Evolutionary conservation across 495 filamentous ascomycete species (phyloP).

Genomic region (Tuber brumale): DNA sequence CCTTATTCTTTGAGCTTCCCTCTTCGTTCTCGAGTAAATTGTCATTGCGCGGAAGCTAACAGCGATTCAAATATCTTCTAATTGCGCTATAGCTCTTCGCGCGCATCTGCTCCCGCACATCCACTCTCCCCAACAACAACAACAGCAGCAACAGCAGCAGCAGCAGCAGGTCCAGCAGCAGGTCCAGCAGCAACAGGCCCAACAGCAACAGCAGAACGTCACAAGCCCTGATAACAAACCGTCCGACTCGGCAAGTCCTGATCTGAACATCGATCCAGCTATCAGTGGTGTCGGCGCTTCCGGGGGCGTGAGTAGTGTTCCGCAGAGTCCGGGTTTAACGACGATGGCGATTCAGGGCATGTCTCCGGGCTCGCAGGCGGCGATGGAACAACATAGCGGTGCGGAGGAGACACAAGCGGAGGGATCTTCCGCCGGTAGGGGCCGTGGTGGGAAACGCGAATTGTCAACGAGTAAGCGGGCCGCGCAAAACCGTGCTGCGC

Average conservation of each 20-base stretch:
- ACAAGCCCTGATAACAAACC: constrained; percentile 27
- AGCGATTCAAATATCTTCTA: not conserved
- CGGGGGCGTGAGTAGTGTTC: constrained; percentile 45
- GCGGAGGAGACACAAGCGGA: constrained; percentile 45
- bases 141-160: constrained; percentile 4
- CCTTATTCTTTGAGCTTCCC: not conserved
- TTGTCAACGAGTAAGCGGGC: constrained; percentile 91
- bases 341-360: constrained; percentile 28
- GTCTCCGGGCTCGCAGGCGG: constrained; percentile 27
- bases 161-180: constrained; percentile 14
- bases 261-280: constrained; percentile 41
- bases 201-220: constrained; percentile 17
- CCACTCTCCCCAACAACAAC: constrained; percentile 21
- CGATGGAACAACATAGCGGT: constrained; percentile 37
- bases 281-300: constrained; percentile 33
- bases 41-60: not conserved
- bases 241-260: constrained; percentile 24
- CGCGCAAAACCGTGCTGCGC: constrained; percentile 92
- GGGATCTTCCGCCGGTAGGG: constrained; percentile 26
- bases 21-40: not conserved
- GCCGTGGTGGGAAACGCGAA: constrained; percentile 65
- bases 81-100: constrained; percentile 31
- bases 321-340: constrained; percentile 34
- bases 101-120: constrained; percentile 39
- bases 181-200: constrained; percentile 7